These are phyloP conservation scores for Cladosporium sp. DNA, from an alignment of 2,329 filamentous ascomycete species.

Conservation along the genomic window DNA sequence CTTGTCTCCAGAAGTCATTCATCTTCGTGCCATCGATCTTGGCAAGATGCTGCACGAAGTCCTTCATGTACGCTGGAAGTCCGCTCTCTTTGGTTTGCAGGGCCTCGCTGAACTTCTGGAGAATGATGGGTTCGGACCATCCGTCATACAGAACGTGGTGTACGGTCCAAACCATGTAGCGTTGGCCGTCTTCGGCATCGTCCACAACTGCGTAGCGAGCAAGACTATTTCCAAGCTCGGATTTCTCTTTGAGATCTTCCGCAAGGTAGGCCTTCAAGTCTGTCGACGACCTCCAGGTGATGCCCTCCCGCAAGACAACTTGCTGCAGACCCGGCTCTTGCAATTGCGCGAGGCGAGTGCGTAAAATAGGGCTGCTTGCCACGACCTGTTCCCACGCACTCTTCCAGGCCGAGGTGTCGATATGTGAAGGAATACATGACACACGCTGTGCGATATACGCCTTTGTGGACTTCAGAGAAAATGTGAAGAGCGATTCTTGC, in stretches of 20 bases:
- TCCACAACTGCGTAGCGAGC: conserved; percentile 17
- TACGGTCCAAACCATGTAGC: conserved; percentile 38
- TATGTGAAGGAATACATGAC: conserved; percentile 23
- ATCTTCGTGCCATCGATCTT: conserved; percentile 30
- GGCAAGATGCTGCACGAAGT: conserved; percentile 40
- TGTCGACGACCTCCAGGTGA: conserved; percentile 1
- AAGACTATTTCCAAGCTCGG: conserved; percentile 13
- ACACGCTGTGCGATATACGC: conserved; percentile 20
- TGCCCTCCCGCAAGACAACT: conserved; percentile 32
- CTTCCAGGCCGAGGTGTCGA: conserved; percentile 39
- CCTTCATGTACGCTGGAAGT: conserved; percentile 26
- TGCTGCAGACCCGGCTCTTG: conserved; percentile 43
- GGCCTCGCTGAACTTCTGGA: conserved; percentile 24
- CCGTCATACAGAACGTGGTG: conserved; percentile 48
- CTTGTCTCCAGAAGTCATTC: conserved; percentile 39
- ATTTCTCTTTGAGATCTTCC: conserved; percentile 13
- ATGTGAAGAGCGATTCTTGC: conserved; percentile 46
- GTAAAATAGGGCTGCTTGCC: conserved; percentile 40
- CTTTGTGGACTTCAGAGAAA: conserved; percentile 19
- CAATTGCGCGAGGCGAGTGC: conserved; percentile 44
- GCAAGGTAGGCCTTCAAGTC: conserved; percentile 2
- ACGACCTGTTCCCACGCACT: conserved; percentile 42
- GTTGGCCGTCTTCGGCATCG: conserved; percentile 10
- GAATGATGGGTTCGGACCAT: conserved; percentile 40
- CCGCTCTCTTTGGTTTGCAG: neutral